Conservation (phyloP, 768 basidiomycete genomes). For the Cantharellus cinnabarinus region DNA sequence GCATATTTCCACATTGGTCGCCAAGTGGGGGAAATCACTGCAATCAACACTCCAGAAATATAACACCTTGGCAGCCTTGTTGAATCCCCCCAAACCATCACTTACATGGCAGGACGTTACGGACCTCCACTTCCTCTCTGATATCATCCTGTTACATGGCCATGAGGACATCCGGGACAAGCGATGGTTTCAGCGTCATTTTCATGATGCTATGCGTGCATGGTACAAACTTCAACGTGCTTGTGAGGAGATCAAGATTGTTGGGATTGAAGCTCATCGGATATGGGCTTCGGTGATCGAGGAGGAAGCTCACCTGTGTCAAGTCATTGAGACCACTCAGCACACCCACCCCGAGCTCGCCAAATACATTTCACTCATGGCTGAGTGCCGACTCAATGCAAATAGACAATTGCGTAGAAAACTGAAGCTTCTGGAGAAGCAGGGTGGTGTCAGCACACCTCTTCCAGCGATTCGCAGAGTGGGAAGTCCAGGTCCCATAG, state of each 20-base stretch:
- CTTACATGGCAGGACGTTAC: not conserved
- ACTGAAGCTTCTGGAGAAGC: too few species aligned
- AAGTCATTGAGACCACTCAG: too few species aligned
- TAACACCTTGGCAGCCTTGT: not conserved
- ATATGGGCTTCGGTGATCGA: not conserved
- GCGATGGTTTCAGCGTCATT: not conserved
- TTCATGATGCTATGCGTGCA: not conserved
- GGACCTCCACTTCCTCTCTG: not conserved
- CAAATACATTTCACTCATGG: too few species aligned
- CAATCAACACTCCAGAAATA: not conserved
- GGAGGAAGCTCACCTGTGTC: not conserved
- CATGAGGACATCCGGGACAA: not conserved
- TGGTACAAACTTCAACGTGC: not conserved
- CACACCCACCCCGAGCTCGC: too few species aligned
- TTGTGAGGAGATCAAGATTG: not conserved
- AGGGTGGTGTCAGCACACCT: too few species aligned
- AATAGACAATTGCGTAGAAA: too few species aligned
- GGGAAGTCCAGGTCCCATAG: too few species aligned
- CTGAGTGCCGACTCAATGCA: too few species aligned
- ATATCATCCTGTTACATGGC: not conserved
- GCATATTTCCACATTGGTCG: not conserved
- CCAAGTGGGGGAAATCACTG: not conserved
- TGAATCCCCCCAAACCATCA: not conserved
- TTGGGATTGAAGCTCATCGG: not conserved
- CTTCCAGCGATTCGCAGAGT: too few species aligned